A percentile compares a stretch with the other conserved stretches of the same genome.
phyloP scores from a whole-genome alignment of 2,329 filamentous ascomycete genomes.

The Aspergillus transmontanensis region DNA sequence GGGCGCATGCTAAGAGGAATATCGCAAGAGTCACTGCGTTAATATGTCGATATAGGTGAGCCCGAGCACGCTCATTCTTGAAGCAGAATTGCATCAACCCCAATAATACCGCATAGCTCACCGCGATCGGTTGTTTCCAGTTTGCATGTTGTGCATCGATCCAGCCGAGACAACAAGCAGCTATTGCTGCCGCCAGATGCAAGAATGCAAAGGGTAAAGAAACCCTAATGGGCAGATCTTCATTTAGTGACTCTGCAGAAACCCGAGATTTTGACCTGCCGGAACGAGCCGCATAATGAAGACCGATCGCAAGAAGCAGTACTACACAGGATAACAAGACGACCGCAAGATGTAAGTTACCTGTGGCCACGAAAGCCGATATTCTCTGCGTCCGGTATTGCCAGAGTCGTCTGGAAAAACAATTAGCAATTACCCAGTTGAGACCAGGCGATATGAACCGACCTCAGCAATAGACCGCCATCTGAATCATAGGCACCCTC shows the following conservation, averaged over 20 bases:
- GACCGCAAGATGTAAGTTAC: conserved; percentile 26
- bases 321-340: conserved; percentile 23
- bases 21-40: conserved; percentile 23
- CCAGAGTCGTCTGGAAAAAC: conserved; percentile 21
- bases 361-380: conserved; percentile 27
- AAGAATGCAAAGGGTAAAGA: conserved; percentile 19
- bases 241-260: conserved; percentile 4
- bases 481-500: not conserved
- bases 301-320: conserved; percentile 16
- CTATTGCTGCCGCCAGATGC: conserved; percentile 17
- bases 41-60: conserved; percentile 26
- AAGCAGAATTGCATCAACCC: conserved; percentile 22
- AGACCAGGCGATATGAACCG: not conserved
- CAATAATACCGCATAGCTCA: conserved; percentile 29
- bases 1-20: conserved; percentile 23
- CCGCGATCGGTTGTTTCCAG: conserved; percentile 25
- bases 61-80: conserved; percentile 13
- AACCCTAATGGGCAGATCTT: not conserved
- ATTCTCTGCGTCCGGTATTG: conserved; percentile 23
- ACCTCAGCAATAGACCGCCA: conserved; percentile 8
- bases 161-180: conserved; percentile 22
- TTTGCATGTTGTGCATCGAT: conserved; percentile 9
- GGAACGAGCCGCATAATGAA: conserved; percentile 11
- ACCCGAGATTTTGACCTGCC: conserved; percentile 9
- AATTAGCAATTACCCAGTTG: not conserved